Evolutionary conservation across 2,329 filamentous ascomycete genomes (phyloP), one percentile per base, ranked within the genome.

Genomic region (Lecanicillium sp.): DNA sequence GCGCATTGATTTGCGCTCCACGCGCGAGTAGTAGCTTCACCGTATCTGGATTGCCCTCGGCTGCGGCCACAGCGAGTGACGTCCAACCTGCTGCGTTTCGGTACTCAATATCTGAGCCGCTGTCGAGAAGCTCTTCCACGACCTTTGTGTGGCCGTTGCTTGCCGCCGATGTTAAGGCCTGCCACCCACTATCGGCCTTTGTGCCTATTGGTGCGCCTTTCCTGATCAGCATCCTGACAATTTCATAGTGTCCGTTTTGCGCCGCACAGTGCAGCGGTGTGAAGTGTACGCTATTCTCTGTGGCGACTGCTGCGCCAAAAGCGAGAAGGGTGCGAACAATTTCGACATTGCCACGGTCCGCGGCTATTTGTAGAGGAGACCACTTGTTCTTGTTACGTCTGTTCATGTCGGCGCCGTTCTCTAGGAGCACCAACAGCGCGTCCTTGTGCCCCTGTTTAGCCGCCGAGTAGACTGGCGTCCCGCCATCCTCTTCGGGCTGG

Each of bases 401-500:
- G 17, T 17, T 15, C 15, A 37, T 30, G 17, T 18, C 27, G 15
- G 37, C 22, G 5, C 41, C 33, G 30, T 37, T 25, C 17, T 40
- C 33, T 20, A 43, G 18, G 27, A 40, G 17, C 12, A 36, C 7
- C 6, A 28, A 17, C 20, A 40, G 32, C 29, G 33, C 30, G 17
- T 35, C 41, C 29, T 8, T 35, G 15, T 40, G 20, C 10, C 37
- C 41, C 18, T 32, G 27, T 7, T 15, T 17, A 15, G 32, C 31
- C 14, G 41, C 41, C 4, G 35, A 37, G 14, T 43, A 29, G 8
- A 43, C 31, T 5, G 37, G 36, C 8, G 41, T 43, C 17, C 37
- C 31, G 29, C 33, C 27, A 33, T 39, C 37, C 8, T 33, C 28
- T 18, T 40, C 37, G 4, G 32, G 20, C 17, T 34, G 35, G 15